Conservation (phyloP, 2,329 filamentous ascomycete genomes). For the Hypoxylon sp. region DNA sequence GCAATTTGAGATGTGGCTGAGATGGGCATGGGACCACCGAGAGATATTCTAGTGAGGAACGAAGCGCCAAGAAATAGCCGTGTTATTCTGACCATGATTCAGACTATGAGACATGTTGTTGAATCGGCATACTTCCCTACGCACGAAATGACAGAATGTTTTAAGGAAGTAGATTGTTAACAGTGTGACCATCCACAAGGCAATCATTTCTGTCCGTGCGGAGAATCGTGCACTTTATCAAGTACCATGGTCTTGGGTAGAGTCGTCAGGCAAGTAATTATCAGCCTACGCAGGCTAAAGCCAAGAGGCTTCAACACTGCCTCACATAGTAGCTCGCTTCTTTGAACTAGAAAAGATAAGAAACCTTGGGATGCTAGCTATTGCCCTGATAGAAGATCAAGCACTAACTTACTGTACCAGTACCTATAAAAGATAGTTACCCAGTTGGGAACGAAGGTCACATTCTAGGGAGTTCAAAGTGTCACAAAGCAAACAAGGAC, state of each 20-base stretch:
- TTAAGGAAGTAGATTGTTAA: constrained; percentile 1
- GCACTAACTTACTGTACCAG: neutral
- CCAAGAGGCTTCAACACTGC: neutral
- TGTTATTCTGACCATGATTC: constrained; percentile 1
- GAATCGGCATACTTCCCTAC: neutral
- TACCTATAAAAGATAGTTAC: neutral
- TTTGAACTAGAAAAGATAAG: neutral
- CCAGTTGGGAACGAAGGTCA: neutral
- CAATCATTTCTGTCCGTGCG: neutral
- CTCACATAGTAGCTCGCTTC: neutral
- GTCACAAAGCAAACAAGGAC: neutral
- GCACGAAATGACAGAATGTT: neutral
- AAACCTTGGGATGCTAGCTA: too few relatives aligned
- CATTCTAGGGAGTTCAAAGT: neutral
- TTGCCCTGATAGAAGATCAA: neutral
- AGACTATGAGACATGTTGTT: neutral
- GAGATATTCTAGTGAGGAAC: neutral
- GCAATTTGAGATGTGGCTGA: neutral
- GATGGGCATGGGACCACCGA: neutral
- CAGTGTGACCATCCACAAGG: constrained; percentile 2
- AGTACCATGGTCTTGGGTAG: neutral
- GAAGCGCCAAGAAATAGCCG: neutral
- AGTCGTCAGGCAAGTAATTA: neutral
- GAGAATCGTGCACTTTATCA: neutral
- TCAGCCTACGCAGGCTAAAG: neutral